Evolutionary conservation across 1,284 basidiomycete species (phyloP), one percentile per base, ranked within the genome.

Genomic region (Puccinia coronata): DNA sequence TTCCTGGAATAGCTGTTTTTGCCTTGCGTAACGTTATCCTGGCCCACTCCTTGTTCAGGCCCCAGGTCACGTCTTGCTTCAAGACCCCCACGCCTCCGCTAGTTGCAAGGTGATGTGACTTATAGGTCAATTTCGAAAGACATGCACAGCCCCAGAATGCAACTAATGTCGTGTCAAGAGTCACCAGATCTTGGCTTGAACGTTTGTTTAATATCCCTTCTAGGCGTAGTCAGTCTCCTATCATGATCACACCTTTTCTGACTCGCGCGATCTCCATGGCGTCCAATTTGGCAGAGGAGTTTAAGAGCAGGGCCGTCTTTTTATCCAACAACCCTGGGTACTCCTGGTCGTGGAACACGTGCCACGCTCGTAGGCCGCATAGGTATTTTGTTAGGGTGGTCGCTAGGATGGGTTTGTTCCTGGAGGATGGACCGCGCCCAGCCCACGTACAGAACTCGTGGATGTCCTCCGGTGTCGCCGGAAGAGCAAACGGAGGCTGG

Each of bases 111-210:
- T 6, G 25, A 57, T 28, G 5, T 28, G 55, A 3, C 55, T 3
- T 57, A 28, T 6, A 59, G 1, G 55, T 75, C n/a, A 75, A 20
- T 41, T 75, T 31, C 28, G 25, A 28, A 23, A 61, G 28, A 31
- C 55, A 0, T n/a, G 57, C 53, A 53, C 59, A 57, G 2, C 72
- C 72, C 55, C 72, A 75, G 31, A 75, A 75, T n/a, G 72, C 39
- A 0, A 75, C 28, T 8, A 57, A 23, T 20, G 57, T 39, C 20
- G 28, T 5, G 34, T 75, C 72, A 3, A 59, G 18, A 14, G 28
- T 39, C 18, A 55, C 36, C n/a, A 12, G 14, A 31, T 75, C 31
- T 1, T 8, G 3, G 0, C 18, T 9, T 9, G 14, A 20, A 11
- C 63, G 34, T 11, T 6, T 3, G 9, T n/a, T 20, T n/a, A 65